Base-by-base conservation (phyloP, 2,329 filamentous ascomycete genomes). In the Microsporum ferrugineum region DNA sequence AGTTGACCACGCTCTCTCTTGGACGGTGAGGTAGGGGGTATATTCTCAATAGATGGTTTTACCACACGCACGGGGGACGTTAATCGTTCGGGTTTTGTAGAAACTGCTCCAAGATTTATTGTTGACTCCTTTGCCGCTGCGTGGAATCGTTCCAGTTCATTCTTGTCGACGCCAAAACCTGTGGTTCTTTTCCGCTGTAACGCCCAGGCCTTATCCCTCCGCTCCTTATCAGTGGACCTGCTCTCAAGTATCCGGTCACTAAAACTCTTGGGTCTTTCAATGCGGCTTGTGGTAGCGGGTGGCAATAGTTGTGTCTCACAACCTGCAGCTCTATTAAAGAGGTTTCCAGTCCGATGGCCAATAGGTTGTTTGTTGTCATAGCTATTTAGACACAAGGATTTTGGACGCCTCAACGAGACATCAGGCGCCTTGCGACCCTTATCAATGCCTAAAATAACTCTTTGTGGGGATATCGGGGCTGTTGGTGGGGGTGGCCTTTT, bases 401-500 rank as follows among this genome's bases (percentile, higher is more conserved):
- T 73, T 2, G 89, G 84, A 65, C 89, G 81, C 72, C 89, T 94
- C 33, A 97, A 76, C 2, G 91, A 96, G 36, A 97, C 80, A 68
- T 96, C 90, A 62, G 84, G 84, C 1, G 87, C 91, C 67, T 81
- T 87, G 39, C 91, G 77, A 0, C 90, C 91, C 71, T 95, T 95
- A 74, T 96, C 91, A 64, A 97, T 95, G 3, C 94, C 92, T 14
- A 97, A 73, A 17, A 90, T 75, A 12, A 94, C 83, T 63, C 91
- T 82, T 59, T 87, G 87, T 0, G 94, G 92, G 1, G 91, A 96
- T 31, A 81, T 84, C 39, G 84, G 85, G 12, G 82, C 77, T 14
- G 77, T 69, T 1, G 78, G 70, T 0, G 74, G 70, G 12, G 77
- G 73, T 47, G 71, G 79, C 74, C 67, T 78, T 66, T 76, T 84